Evolutionary conservation across 768 basidiomycete species (phyloP), one percentile per base, ranked within the genome.

Genomic region (Leccinum barrowsii): DNA sequence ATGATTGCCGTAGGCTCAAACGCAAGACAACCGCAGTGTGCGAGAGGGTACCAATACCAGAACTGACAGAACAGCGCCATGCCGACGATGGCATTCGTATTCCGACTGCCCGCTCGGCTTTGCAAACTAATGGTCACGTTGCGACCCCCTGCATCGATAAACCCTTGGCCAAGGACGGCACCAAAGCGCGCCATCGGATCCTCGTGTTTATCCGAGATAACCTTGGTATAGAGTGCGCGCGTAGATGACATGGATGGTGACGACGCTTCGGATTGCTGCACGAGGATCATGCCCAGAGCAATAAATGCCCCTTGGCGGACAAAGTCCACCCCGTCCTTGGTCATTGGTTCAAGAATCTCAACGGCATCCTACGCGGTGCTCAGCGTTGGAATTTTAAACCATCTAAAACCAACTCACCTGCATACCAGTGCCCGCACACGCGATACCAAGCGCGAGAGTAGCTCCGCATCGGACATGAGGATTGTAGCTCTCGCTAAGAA

Each of bases 41-140:
- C 94, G 26, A 98, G 78, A 34, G 97, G 97, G 75, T 95, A 99
- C 97, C 97, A 99, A 73, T 98, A 98, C 97, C 97, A 99, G 76
- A 99, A 98, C 73, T 99, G 97, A 67, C 91, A 92, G 78, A 99
- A 99, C 70, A 99, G 75, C 17, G 90, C 86, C 90, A 98, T 94
- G n/a, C 97, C 97, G 34, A 98, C 93, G 62, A 98, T 92, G 2
- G 96, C 94, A 50, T 83, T 91, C 64, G 94, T 95, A 71, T 98
- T 96, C 63, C 85, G 83, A 63, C 89, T 94, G 8, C 97, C 97
- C 2, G 93, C 93, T 59, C 92, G 85, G 70, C 93, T 97, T 71
- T 94, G 90, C 56, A 98, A 76, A 67, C 86, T 93, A 70, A 99
- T 94, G 11, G 95, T 97, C 54, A 90, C 93, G 68, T 99, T 99